Conservation (phyloP, 2,329 filamentous ascomycete genomes). For the Colletotrichum godetiae region DNA sequence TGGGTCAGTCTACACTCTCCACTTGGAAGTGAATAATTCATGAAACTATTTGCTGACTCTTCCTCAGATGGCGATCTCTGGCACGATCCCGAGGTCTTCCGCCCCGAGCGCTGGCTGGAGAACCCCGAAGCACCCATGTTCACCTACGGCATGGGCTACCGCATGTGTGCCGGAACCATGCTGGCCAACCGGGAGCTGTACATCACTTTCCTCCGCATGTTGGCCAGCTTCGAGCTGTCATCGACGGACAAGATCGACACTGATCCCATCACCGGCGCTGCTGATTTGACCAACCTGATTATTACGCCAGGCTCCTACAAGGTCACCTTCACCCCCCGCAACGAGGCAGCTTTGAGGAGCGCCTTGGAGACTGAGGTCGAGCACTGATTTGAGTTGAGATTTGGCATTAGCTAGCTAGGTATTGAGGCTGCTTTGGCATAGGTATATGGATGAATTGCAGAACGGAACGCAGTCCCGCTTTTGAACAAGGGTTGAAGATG, state of each 20-base stretch:
- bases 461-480: neutral
- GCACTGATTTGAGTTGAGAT: neutral
- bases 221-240: constrained; percentile 60
- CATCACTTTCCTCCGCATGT: constrained; percentile 61
- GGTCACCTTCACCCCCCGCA: constrained; percentile 21
- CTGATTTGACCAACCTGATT: constrained; percentile 26
- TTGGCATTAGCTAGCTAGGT: no score
- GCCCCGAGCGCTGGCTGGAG: constrained; percentile 58
- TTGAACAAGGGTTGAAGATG: neutral
- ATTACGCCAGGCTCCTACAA: constrained; percentile 7
- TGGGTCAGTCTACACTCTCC: constrained; percentile 45
- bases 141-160: constrained; percentile 63
- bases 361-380: neutral
- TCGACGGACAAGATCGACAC: constrained; percentile 37
- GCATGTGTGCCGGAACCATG: constrained; percentile 66
- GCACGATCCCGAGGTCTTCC: constrained; percentile 71
- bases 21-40: constrained; percentile 62
- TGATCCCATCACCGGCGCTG: constrained; percentile 23
- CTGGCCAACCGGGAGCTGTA: constrained; percentile 65
- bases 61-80: constrained; percentile 67
- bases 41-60: neutral
- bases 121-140: constrained; percentile 58
- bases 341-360: constrained; percentile 3
- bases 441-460: neutral
- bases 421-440: no score